Conservation (phyloP, 768 basidiomycete genomes). For the Suillus tomentosus region DNA sequence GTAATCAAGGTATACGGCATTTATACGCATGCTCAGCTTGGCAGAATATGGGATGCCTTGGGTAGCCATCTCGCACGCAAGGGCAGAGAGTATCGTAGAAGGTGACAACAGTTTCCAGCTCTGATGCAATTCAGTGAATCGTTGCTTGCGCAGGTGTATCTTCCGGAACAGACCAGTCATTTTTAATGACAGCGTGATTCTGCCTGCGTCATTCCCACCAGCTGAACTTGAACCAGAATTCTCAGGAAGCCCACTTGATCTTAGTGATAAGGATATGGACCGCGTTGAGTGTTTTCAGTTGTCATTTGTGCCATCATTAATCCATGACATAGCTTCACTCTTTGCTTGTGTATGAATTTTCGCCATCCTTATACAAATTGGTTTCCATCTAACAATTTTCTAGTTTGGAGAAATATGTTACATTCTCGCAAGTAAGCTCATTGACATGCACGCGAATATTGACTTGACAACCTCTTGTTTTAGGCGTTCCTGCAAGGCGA, state of each 20-base stretch:
- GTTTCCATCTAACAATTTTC: slow-evolving; percentile 43
- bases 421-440: slow-evolving; percentile 30
- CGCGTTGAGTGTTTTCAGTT: slow-evolving; percentile 38
- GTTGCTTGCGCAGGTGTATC: slow-evolving; percentile 40
- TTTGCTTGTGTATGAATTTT: slow-evolving; percentile 52
- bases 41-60: slow-evolving; percentile 49
- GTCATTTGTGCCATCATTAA: background rate
- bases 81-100: slow-evolving; percentile 53
- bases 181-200: slow-evolving; percentile 44
- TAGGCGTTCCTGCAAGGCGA: slow-evolving; percentile 28
- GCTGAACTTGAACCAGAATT: slow-evolving; percentile 27
- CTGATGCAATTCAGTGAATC: background rate
- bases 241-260: slow-evolving; percentile 27
- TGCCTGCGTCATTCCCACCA: slow-evolving; percentile 55
- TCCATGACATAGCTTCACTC: slow-evolving; percentile 48
- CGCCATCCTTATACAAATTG: slow-evolving; percentile 11
- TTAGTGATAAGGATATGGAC: slow-evolving; percentile 47
- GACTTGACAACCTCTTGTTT: background rate
- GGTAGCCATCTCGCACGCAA: slow-evolving; percentile 42
- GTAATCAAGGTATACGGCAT: slow-evolving; percentile 53
- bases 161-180: slow-evolving; percentile 39
- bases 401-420: slow-evolving; percentile 35
- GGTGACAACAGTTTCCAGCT: slow-evolving; percentile 35
- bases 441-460: background rate
- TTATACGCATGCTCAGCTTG: slow-evolving; percentile 49